These are phyloP conservation scores for Phytophthora meadii DNA, from an alignment of 352 stramenopile species.

Conservation along the genomic window DNA sequence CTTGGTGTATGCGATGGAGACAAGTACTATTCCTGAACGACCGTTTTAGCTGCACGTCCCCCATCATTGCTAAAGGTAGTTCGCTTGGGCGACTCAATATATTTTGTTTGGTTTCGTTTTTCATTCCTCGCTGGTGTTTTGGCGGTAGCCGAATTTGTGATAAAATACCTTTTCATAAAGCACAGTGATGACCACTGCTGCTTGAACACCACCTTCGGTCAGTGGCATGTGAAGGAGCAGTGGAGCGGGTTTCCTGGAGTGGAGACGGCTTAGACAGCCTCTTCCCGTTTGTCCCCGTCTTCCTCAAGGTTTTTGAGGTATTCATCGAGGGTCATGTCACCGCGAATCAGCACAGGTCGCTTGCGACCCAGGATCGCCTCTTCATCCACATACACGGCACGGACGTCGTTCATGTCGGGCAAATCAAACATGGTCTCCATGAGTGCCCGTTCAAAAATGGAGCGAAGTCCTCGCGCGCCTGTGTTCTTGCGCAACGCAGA, in stretches of 20 bases:
- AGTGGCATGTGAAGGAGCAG: conserved; percentile 6
- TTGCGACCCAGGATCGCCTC: conserved; percentile 90
- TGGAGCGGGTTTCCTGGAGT: background rate
- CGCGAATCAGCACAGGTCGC: conserved; percentile 90
- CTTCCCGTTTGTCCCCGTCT: conserved; percentile 63
- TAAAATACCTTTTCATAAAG: conserved; percentile 49
- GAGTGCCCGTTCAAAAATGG: conserved; percentile 95
- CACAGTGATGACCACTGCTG: conserved; percentile 21
- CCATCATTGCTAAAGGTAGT: conserved; percentile 4
- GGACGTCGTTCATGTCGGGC: conserved; percentile 91
- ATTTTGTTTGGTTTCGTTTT: conserved; percentile 32
- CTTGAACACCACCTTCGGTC: conserved; percentile 11
- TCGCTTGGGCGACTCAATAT: conserved; percentile 32
- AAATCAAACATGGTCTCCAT: conserved; percentile 98
- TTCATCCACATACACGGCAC: conserved; percentile 95
- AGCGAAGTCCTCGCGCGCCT: conserved; percentile 95
- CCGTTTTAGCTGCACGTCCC: conserved; percentile 10
- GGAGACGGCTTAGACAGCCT: conserved; percentile 47
- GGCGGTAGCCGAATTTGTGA: conserved; percentile 23
- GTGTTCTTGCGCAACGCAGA: conserved; percentile 95
- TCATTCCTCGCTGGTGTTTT: conserved; percentile 22
- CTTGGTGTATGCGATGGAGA: conserved; percentile 15
- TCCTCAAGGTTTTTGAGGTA: conserved; percentile 80
- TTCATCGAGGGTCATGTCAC: conserved; percentile 69
- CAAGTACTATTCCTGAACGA: conserved; percentile 21